phyloP scores from a whole-genome alignment of 345 rosid genomes.

The Melaleuca alternifolia region DNA sequence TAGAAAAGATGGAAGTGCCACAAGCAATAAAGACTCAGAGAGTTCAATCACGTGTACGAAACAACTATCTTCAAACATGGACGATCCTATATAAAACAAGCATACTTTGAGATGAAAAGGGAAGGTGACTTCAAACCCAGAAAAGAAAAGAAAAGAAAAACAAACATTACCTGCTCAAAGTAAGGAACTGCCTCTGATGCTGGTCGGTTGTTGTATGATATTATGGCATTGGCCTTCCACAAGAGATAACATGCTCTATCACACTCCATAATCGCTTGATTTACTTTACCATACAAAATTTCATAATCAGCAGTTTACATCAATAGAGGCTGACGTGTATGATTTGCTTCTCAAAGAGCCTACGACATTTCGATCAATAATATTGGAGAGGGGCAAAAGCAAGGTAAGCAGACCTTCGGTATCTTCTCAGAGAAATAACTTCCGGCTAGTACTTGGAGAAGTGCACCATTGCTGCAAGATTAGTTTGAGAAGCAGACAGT shows the following conservation, averaged over 20 bases:
- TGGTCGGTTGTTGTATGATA: slow-evolving; percentile 92
- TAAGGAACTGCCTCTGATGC: slow-evolving; percentile 97
- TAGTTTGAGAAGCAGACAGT: no score
- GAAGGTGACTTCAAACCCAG: background rate
- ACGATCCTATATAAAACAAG: background rate
- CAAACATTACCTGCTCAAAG: slow-evolving; percentile 75
- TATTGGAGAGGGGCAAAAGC: background rate
- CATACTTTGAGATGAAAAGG: background rate
- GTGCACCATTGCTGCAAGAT: slow-evolving; percentile 77
- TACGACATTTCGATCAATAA: background rate
- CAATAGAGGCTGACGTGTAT: background rate
- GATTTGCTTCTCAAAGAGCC: background rate
- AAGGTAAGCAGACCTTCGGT: slow-evolving; percentile 60
- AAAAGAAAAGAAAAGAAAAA: background rate
- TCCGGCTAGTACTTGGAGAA: slow-evolving; percentile 77
- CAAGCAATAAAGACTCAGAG: background rate
- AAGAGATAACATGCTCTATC: slow-evolving; percentile 37
- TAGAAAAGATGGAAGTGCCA: background rate
- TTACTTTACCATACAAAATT: slow-evolving; percentile 7
- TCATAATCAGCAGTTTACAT: slow-evolving; percentile 6
- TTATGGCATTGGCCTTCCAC: slow-evolving; percentile 82
- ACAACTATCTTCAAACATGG: background rate
- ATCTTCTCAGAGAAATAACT: slow-evolving; percentile 81
- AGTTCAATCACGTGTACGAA: background rate
- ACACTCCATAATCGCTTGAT: slow-evolving; percentile 18